These are phyloP conservation scores for Ophiosphaerella herpotricha DNA, from an alignment of 2,329 filamentous ascomycete genomes.

Conservation along the genomic window DNA sequence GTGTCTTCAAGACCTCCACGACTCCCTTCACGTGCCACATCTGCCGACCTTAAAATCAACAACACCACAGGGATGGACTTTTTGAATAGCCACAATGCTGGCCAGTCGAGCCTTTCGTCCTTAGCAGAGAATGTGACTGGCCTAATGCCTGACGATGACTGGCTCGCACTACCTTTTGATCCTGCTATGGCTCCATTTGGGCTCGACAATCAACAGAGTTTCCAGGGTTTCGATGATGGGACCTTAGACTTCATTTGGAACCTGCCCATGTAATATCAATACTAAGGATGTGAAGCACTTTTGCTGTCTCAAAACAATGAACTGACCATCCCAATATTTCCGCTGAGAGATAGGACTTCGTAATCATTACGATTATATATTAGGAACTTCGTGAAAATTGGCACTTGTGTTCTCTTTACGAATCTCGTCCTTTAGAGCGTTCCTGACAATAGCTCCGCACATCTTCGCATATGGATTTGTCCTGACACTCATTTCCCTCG, in stretches of 20 bases:
- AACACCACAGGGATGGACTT: slow-evolving; percentile 43
- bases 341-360: no score
- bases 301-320: neutral
- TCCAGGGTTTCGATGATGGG: slow-evolving; percentile 46
- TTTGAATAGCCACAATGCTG: slow-evolving; percentile 42
- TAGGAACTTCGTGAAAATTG: neutral
- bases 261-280: slow-evolving; percentile 32
- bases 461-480: slow-evolving; percentile 68
- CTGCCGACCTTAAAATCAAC: slow-evolving; percentile 32
- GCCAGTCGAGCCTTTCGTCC: slow-evolving; percentile 41
- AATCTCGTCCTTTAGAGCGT: slow-evolving; percentile 62
- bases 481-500: slow-evolving; percentile 61
- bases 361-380: no score
- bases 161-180: slow-evolving; percentile 46
- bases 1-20: slow-evolving; percentile 43
- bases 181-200: slow-evolving; percentile 47
- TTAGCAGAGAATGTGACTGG: slow-evolving; percentile 42
- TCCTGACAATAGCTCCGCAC: slow-evolving; percentile 65
- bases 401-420: slow-evolving; percentile 3
- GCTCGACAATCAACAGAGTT: slow-evolving; percentile 38
- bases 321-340: no score
- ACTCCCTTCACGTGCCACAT: slow-evolving; percentile 36
- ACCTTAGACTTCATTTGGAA: slow-evolving; percentile 49
- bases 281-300: neutral
- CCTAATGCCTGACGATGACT: slow-evolving; percentile 46